These are phyloP conservation scores for Phoma sp. DNA, from an alignment of 2,329 filamentous ascomycete species.

Conservation along the genomic window DNA sequence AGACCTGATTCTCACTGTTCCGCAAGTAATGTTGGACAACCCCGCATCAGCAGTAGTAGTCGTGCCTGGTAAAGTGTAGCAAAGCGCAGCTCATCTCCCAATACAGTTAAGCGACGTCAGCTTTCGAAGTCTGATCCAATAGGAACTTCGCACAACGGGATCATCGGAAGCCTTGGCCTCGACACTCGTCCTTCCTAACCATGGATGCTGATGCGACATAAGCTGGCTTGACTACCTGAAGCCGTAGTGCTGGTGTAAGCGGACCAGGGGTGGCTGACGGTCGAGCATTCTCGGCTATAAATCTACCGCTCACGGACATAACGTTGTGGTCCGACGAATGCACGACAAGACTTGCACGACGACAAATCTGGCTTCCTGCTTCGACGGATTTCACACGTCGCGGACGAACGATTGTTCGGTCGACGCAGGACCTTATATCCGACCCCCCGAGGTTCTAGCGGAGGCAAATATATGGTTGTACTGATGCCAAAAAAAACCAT, in stretches of 20 bases:
- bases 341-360: not conserved
- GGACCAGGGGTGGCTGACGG: not conserved
- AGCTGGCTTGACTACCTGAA: not conserved
- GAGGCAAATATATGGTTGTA: no score
- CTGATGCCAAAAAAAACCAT: not conserved
- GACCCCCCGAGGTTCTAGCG: no score
- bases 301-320: not conserved
- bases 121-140: not conserved
- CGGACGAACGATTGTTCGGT: no score
- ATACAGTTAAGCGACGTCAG: conserved; percentile 1
- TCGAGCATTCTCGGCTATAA: not conserved
- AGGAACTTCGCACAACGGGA: not conserved
- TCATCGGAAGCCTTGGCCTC: not conserved
- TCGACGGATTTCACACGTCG: no score
- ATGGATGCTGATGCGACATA: conserved; percentile 1
- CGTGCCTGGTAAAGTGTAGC: not conserved
- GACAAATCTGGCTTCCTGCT: no score
- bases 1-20: not conserved
- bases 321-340: not conserved
- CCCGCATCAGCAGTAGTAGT: conserved; percentile 1
- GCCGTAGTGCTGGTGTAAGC: conserved; percentile 11
- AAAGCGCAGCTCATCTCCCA: not conserved
- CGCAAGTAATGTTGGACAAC: not conserved
- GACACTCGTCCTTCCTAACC: not conserved
- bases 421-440: no score